phyloP scores from a whole-genome alignment of 1,284 basidiomycete species.

The Apiotrichum veenhuisii region DNA sequence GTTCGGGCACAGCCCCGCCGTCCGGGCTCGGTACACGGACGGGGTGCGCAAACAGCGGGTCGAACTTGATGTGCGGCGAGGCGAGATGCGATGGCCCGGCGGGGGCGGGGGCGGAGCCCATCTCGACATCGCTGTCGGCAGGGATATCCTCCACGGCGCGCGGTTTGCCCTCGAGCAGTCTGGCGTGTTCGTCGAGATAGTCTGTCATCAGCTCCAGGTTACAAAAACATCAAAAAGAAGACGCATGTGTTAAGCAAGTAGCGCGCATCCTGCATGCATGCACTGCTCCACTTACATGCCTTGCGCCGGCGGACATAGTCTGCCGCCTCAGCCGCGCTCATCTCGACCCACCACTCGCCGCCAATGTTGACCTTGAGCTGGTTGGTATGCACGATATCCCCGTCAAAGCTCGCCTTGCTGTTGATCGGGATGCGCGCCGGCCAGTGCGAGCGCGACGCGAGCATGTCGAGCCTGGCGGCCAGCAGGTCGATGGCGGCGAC shows the following conservation, averaged over 20 bases:
- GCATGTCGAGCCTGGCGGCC: constrained; percentile 22
- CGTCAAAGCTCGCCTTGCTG: constrained; percentile 35
- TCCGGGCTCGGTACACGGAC: not conserved
- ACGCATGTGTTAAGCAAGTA: no score
- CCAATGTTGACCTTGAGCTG: constrained; percentile 38
- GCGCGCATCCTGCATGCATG: no score
- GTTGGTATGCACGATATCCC: constrained; percentile 34
- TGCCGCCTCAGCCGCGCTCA: constrained; percentile 38
- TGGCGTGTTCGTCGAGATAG: constrained; percentile 26
- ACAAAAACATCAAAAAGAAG: not conserved
- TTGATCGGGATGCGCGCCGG: constrained; percentile 33
- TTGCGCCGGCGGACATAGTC: constrained; percentile 33
- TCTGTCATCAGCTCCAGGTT: constrained; percentile 9
- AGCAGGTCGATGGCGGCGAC: constrained; percentile 31
- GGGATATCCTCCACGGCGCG: not conserved
- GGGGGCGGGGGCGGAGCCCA: no score
- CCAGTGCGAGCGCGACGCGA: constrained; percentile 26
- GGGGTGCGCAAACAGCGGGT: constrained; percentile 11
- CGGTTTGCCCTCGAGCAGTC: constrained; percentile 19
- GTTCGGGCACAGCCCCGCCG: not conserved
- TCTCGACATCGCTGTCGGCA: not conserved
- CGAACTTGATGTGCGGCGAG: constrained; percentile 4
- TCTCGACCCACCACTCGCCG: constrained; percentile 37
- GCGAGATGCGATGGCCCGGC: not conserved
- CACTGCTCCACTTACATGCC: constrained; percentile 31